Conservation (phyloP, 208 protist genomes). For the Crithidia brevicula region DNA sequence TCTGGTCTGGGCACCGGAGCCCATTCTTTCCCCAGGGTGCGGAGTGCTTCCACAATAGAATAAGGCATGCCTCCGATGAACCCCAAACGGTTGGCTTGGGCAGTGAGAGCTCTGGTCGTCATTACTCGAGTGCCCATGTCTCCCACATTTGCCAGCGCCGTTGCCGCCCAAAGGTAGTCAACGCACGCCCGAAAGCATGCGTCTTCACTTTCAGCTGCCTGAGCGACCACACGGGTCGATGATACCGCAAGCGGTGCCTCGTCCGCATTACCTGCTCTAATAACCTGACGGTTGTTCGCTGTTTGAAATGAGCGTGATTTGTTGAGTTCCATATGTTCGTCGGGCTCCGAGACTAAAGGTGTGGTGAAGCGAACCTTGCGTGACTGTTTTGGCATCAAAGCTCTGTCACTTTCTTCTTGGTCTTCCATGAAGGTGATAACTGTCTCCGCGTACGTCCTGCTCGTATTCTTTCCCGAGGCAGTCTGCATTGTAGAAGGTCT, state of each 20-base stretch:
- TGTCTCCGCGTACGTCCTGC: neutral
- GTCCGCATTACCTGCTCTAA: too few relatives aligned
- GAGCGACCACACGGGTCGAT: too few relatives aligned
- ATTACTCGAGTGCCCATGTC: neutral
- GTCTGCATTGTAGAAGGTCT: too few relatives aligned
- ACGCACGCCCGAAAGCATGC: neutral
- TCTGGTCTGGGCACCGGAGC: too few relatives aligned
- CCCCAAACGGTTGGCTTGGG: neutral
- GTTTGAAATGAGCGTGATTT: too few relatives aligned
- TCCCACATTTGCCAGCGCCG: neutral
- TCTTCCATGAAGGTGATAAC: neutral
- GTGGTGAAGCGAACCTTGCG: neutral
- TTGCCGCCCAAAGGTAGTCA: conserved; percentile 4
- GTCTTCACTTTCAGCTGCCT: neutral
- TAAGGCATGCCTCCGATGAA: neutral
- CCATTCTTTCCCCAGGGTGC: neutral
- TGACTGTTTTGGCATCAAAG: neutral
- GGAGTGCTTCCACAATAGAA: neutral
- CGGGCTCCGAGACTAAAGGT: too few relatives aligned
- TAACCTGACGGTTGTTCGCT: too few relatives aligned
- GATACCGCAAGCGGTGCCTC: too few relatives aligned
- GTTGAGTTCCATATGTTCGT: too few relatives aligned
- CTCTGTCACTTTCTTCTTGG: neutral
- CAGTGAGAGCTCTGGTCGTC: neutral
- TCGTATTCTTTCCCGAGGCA: neutral